phyloP scores from a whole-genome alignment of 371 early-diverging fungal genomes.

The Mucor irregularis region DNA sequence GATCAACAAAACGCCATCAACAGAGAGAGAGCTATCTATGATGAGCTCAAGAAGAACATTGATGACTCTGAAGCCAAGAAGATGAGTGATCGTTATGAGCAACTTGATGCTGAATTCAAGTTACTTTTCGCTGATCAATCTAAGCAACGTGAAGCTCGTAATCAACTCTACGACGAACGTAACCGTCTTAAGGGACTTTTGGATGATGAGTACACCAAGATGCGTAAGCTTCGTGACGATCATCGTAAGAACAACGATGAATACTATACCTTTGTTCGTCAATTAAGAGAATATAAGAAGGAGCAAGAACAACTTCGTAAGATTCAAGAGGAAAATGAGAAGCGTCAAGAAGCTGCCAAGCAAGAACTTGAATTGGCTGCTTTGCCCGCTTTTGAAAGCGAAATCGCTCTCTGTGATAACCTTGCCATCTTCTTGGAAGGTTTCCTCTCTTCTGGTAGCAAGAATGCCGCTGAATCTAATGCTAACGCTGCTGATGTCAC shows the following conservation, averaged over 20 bases:
- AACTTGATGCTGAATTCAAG: conserved; percentile 68
- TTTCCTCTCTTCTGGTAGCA: conserved; percentile 25
- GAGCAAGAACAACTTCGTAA: conserved; percentile 67
- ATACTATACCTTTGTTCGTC: conserved; percentile 73
- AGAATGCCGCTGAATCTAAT: conserved; percentile 26
- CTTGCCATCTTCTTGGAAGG: conserved; percentile 72
- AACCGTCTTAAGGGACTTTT: conserved; percentile 70
- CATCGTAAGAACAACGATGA: conserved; percentile 78
- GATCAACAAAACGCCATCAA: conserved; percentile 74
- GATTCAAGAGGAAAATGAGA: conserved; percentile 67
- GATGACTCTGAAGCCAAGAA: conserved; percentile 66
- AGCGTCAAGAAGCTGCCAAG: conserved; percentile 62
- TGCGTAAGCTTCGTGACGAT: conserved; percentile 69
- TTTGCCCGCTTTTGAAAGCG: conserved; percentile 84
- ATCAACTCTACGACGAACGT: conserved; percentile 77
- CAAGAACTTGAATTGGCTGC: conserved; percentile 85
- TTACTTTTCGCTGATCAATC: conserved; percentile 63
- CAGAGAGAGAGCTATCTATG: conserved; percentile 65
- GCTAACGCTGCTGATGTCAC: conserved; percentile 23
- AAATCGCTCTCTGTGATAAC: conserved; percentile 81
- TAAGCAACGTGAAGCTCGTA: conserved; percentile 61
- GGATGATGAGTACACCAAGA: conserved; percentile 69
- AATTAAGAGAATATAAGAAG: conserved; percentile 69
- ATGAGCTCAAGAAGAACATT: conserved; percentile 67
- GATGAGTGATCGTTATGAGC: conserved; percentile 67